phyloP scores from a whole-genome alignment of 2,329 filamentous ascomycete species.

The Talaromyces sp. region DNA sequence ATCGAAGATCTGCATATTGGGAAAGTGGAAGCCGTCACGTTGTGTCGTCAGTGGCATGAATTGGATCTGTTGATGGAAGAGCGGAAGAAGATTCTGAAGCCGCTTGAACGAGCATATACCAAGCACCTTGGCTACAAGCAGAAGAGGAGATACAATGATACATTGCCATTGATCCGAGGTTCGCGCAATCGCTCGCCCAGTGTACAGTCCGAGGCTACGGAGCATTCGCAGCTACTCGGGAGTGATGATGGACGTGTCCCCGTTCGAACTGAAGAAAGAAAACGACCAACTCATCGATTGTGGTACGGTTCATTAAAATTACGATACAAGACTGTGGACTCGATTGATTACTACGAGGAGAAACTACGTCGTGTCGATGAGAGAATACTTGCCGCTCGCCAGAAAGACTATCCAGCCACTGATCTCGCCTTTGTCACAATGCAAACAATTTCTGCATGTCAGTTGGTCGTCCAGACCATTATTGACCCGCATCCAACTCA shows the following conservation, averaged over 20 bases:
- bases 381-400: constrained; percentile 65
- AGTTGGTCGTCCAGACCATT: constrained; percentile 95
- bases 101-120: constrained; percentile 80
- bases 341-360: constrained; percentile 92
- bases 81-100: constrained; percentile 63
- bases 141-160: constrained; percentile 43
- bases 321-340: constrained; percentile 72
- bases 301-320: constrained; percentile 76
- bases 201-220: constrained; percentile 47
- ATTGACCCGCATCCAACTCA: constrained; percentile 86
- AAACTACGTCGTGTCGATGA: constrained; percentile 76
- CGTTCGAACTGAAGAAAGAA: constrained; percentile 44
- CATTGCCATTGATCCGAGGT: constrained; percentile 48
- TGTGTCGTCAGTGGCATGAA: constrained; percentile 83
- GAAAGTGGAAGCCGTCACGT: constrained; percentile 78
- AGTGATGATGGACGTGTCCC: constrained; percentile 40
- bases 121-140: constrained; percentile 63
- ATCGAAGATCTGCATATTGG: constrained; percentile 87
- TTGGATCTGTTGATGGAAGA: constrained; percentile 71
- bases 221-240: constrained; percentile 58
- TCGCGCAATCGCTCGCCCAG: constrained; percentile 42
- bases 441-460: constrained; percentile 85
- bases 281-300: constrained; percentile 66
- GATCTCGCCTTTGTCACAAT: constrained; percentile 94
- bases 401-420: constrained; percentile 71